Conservation (phyloP, 2,329 filamentous ascomycete species). For the Annulohypoxylon truncatum region DNA sequence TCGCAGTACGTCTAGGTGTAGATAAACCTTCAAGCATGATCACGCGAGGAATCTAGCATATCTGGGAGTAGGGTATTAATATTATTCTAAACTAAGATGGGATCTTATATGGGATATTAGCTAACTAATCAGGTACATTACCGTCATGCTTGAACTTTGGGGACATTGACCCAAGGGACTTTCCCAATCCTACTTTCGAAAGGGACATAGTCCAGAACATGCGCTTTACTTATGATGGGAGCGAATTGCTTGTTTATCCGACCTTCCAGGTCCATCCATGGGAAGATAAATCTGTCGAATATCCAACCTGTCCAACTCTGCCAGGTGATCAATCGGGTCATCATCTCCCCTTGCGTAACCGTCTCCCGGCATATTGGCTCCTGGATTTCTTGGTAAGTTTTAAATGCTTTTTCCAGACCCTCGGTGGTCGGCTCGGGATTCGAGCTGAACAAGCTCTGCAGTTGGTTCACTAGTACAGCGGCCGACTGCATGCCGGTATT, state of each 20-base stretch:
- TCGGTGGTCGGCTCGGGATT: conserved; percentile 11
- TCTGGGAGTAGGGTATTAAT: not conserved
- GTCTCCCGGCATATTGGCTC: not conserved
- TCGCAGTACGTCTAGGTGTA: too few species aligned
- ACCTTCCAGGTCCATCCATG: not conserved
- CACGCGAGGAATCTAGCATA: not conserved
- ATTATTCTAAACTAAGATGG: conserved; percentile 2
- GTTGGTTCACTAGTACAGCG: conserved; percentile 32
- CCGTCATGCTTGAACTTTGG: not conserved
- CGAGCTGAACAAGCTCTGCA: conserved; percentile 23
- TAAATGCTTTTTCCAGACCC: conserved; percentile 33
- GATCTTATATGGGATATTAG: not conserved
- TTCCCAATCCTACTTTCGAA: conserved; percentile 30
- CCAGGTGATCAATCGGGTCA: conserved; percentile 20
- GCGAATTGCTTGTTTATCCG: not conserved
- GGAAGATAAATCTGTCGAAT: conserved; percentile 10
- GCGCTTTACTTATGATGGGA: conserved; percentile 3
- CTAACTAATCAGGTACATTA: not conserved
- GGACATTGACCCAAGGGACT: conserved; percentile 27
- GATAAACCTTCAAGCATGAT: not conserved
- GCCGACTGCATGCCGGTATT: conserved; percentile 30
- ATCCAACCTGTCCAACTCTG: conserved; percentile 21
- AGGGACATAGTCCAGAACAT: conserved; percentile 41
- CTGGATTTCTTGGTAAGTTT: conserved; percentile 27
- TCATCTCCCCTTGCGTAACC: not conserved